Conservation (phyloP, 2,329 filamentous ascomycete species). For the Neonectria neomacrospora region DNA sequence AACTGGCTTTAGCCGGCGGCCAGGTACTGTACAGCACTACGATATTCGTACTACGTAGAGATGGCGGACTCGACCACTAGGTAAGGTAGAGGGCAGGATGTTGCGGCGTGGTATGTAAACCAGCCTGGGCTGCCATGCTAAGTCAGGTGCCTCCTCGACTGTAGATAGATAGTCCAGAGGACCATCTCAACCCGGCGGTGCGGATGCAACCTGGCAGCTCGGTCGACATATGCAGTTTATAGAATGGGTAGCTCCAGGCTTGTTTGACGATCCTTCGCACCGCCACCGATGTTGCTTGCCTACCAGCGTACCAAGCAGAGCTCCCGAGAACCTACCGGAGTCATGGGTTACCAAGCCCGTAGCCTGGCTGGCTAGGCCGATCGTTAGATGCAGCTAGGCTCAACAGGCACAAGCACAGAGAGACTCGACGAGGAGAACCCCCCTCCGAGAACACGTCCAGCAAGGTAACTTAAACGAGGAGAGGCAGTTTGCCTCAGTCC, state of each 20-base stretch:
- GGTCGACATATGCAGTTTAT: neutral
- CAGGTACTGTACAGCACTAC: neutral
- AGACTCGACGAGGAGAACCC: constrained; percentile 11
- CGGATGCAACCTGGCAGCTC: constrained; percentile 5
- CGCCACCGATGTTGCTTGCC: neutral
- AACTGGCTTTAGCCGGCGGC: constrained; percentile 21
- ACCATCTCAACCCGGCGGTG: neutral
- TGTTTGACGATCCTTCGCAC: neutral
- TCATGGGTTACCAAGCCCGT: neutral
- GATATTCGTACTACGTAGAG: neutral
- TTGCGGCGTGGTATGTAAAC: constrained; percentile 14
- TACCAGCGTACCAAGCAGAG: too few species aligned
- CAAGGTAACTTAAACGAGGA: neutral
- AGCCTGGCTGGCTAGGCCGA: constrained; percentile 13
- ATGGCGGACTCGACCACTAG: constrained; percentile 12
- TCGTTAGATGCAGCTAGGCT: constrained; percentile 19
- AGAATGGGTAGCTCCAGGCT: neutral
- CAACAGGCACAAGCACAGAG: constrained; percentile 15
- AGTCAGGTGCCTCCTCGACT: constrained; percentile 4
- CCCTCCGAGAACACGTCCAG: too few species aligned
- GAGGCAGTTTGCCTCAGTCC: constrained; percentile 1
- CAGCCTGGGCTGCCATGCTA: neutral
- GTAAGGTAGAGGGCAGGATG: neutral
- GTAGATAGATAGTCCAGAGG: neutral
- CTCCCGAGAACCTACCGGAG: neutral